phyloP scores from a whole-genome alignment of 2,329 filamentous ascomycete species.

The Hymenoscyphus salicellus region DNA sequence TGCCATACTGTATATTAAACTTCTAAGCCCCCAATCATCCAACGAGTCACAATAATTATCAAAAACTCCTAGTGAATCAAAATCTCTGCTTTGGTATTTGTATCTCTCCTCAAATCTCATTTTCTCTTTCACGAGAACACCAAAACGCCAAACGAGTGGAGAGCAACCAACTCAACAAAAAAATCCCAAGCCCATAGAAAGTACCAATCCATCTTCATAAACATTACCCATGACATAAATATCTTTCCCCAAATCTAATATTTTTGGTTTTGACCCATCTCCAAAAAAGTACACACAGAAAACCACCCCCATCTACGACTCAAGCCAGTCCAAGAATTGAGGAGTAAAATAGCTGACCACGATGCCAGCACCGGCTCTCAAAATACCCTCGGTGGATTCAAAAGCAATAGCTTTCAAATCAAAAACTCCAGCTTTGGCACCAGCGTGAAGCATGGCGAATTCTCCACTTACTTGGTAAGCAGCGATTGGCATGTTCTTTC shows the following conservation, averaged over 20 bases:
- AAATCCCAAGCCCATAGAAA: not conserved
- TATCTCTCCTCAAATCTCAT: not conserved
- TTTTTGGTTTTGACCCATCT: not conserved
- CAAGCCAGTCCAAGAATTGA: slow-evolving; percentile 67
- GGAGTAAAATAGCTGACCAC: slow-evolving; percentile 93
- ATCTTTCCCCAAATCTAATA: not conserved
- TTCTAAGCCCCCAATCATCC: too few species aligned
- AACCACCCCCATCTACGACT: slow-evolving; percentile 40
- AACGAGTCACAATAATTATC: too few species aligned
- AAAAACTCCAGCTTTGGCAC: slow-evolving; percentile 92
- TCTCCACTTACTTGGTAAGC: slow-evolving; percentile 97
- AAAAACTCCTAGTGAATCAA: too few species aligned
- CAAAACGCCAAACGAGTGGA: not conserved
- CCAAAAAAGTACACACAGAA: not conserved
- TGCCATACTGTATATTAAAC: too few species aligned
- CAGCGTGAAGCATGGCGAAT: slow-evolving; percentile 96
- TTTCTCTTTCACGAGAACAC: not conserved
- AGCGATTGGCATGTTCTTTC: slow-evolving; percentile 84
- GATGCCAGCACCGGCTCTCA: slow-evolving; percentile 89
- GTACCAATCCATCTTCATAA: not conserved
- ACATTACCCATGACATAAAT: not conserved
- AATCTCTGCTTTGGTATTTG: too few species aligned
- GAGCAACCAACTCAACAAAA: not conserved
- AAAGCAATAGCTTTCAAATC: slow-evolving; percentile 93
- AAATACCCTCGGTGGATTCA: slow-evolving; percentile 88